Conservation (phyloP, 1,139 yeast species). For the Taphrina betulina region DNA sequence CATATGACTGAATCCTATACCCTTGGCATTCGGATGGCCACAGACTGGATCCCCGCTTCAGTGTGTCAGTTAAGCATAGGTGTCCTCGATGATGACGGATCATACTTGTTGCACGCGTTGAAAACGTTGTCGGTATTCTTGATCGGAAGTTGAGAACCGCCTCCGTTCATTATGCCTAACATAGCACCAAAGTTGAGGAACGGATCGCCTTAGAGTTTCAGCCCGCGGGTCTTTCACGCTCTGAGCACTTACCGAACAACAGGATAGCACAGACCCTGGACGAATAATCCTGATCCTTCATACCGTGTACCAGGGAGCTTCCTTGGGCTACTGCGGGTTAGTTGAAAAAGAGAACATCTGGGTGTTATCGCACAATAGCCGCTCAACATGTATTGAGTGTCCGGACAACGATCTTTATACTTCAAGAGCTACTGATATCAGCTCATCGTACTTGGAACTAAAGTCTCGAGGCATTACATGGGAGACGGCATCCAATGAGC, state of each 20-base stretch:
- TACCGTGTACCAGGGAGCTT: slow-evolving; percentile 1
- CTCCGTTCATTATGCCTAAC: background rate
- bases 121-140: background rate
- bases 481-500: background rate
- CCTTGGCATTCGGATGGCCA: slow-evolving; percentile 8
- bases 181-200: no score
- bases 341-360: no score
- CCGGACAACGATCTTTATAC: background rate
- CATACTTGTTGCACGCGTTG: slow-evolving; percentile 18
- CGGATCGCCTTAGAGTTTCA: no score
- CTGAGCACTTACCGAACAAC: no score
- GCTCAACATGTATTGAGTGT: background rate
- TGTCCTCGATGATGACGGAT: background rate
- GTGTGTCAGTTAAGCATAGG: background rate
- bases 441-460: background rate
- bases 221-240: no score
- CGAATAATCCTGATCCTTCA: background rate
- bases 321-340: no score
- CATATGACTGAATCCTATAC: slow-evolving; percentile 11
- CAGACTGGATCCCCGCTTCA: slow-evolving; percentile 5
- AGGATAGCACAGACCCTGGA: background rate
- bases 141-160: slow-evolving; percentile 1
- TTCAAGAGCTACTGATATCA: background rate
- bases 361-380: slow-evolving; percentile 22
- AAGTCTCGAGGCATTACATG: slow-evolving; percentile 14